Evolutionary conservation across 179 eudicot species (phyloP), one percentile per base, ranked within the genome.

Genomic region (Pouteria campechiana): DNA sequence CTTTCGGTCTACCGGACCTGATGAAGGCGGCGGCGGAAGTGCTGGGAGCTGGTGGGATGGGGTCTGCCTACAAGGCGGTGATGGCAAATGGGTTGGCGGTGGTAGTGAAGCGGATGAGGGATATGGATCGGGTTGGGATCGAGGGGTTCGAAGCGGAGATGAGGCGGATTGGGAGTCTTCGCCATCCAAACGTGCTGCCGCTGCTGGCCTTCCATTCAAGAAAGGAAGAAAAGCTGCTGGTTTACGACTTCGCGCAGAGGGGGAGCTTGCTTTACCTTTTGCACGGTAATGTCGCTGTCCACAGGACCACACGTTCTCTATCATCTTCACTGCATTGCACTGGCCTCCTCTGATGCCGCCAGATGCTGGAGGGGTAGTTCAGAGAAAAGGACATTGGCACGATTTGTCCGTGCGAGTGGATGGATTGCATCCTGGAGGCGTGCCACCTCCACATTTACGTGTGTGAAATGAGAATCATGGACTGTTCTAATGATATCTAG

Each of bases 1-100:
- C 38, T 9, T 87, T 83, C 53, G 90, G 85, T 25, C 25, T 87
- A 60, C 73, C 68, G 2, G 96, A 87, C 49, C 50, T 87, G 64
- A 77, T 87, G 83, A 87, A 74, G 72, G 96, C 96, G 2, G 73
- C 93, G 1, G 96, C 96, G 3, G 96, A 87, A 58, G 81, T 83
- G 27, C 58, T 87, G 7, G 96, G 93, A 4, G 83, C 67, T 13
- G 83, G 93, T 7, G 72, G 72, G 11, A 35, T 76, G 31, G 96
- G 96, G 2, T 79, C 96, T 10, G 81, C 96, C 12, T 87, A 87
- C 33, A 87, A 77, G 64, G 96, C 94, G 4, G 51, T 50, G 27
- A 68, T 87, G 82, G 46, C 72, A 2, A 76, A 54, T 42, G 96
- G 94, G 22, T 62, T 79, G 41, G 52, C 83, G 0, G 93, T 83